A percentile compares a stretch with the other conserved stretches of the same genome.
Evolutionary conservation across 768 basidiomycete species (phyloP).

Genomic region (Megacollybia marginata): DNA sequence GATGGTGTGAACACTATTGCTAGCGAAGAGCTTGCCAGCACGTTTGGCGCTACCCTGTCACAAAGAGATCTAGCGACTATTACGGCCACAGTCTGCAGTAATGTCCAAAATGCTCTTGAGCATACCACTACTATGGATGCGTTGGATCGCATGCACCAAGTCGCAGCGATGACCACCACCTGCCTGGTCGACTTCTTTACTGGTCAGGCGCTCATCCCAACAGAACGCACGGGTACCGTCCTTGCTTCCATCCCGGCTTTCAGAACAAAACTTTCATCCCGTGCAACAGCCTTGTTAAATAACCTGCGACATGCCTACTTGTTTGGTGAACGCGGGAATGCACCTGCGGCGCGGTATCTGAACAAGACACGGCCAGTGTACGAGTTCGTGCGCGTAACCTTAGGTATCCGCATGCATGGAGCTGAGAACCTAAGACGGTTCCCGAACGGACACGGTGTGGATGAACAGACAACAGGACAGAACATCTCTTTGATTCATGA

Average conservation of each 20-base stretch:
- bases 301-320: conserved; percentile 49
- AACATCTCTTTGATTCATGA: conserved; percentile 74
- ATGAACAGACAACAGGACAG: conserved; percentile 64
- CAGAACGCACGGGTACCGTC: conserved; percentile 19
- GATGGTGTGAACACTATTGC: conserved; percentile 40
- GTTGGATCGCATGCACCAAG: conserved; percentile 57
- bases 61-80: conserved; percentile 23
- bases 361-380: conserved; percentile 68
- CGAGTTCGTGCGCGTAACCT: conserved; percentile 61
- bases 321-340: conserved; percentile 45
- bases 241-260: conserved; percentile 41
- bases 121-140: conserved; percentile 68
- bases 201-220: conserved; percentile 23
- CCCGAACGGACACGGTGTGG: conserved; percentile 50
- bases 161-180: conserved; percentile 54
- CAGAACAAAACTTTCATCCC: conserved; percentile 44
- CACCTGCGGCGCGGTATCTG: conserved; percentile 64
- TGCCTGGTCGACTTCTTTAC: conserved; percentile 61
- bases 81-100: conserved; percentile 28
- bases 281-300: conserved; percentile 38
- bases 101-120: conserved; percentile 51
- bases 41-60: conserved; percentile 37
- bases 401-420: conserved; percentile 69
- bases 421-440: conserved; percentile 51
- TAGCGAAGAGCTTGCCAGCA: conserved; percentile 37